Conservation (phyloP, 192 early-diverging fungal species). For the Fimicolochytrium jonesii region DNA sequence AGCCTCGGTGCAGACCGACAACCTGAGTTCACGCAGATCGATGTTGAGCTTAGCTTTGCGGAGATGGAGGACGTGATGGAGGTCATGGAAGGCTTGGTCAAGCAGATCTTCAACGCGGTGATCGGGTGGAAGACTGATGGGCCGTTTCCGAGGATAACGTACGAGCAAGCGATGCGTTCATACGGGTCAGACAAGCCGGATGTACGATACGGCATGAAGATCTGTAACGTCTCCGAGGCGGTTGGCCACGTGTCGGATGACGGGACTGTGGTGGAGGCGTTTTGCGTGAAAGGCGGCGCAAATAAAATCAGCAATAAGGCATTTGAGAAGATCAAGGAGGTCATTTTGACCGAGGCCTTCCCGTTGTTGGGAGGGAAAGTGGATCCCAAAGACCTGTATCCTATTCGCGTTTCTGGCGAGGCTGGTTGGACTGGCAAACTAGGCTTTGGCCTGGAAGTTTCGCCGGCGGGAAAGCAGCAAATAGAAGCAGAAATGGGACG, state of each 20-base stretch:
- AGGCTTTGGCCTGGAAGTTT: not conserved
- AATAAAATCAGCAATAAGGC: not conserved
- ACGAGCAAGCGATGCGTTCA: constrained; percentile 72
- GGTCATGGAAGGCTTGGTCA: constrained; percentile 70
- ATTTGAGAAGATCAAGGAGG: not conserved
- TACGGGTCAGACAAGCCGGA: constrained; percentile 94
- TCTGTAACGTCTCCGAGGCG: constrained; percentile 24
- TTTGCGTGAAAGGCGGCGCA: constrained; percentile 14
- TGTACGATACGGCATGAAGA: constrained; percentile 73
- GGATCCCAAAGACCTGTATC: constrained; percentile 21
- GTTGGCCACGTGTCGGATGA: not conserved
- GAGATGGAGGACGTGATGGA: constrained; percentile 63
- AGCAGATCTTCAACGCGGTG: constrained; percentile 56
- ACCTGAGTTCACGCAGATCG: constrained; percentile 93
- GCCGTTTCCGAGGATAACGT: constrained; percentile 73
- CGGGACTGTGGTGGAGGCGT: constrained; percentile 16
- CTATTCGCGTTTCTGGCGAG: constrained; percentile 44
- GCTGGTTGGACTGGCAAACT: not conserved
- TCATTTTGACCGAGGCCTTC: constrained; percentile 23
- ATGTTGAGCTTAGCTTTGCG: constrained; percentile 87
- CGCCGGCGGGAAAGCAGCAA: constrained; percentile 29
- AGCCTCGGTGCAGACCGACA: constrained; percentile 83
- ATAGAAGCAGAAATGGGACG: constrained; percentile 22
- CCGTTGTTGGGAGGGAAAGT: constrained; percentile 27
- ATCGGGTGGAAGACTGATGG: constrained; percentile 47